Percentiles rank a stretch among this genome's conserved stretches.
phyloP scores from a whole-genome alignment of 1,139 yeast genomes.

The Kurtzmaniella quercitrusa region DNA sequence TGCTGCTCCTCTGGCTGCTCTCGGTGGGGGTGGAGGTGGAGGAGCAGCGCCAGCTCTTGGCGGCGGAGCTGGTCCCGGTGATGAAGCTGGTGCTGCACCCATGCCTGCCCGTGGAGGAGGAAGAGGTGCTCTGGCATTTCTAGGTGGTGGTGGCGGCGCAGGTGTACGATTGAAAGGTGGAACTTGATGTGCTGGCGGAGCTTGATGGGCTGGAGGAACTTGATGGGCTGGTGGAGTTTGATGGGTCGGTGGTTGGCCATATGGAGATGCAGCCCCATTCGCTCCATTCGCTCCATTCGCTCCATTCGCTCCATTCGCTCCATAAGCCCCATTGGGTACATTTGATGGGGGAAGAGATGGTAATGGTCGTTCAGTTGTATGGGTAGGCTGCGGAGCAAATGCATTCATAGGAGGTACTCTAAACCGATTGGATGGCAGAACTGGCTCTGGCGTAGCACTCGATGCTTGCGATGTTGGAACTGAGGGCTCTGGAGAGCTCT shows the following conservation, averaged over 20 bases:
- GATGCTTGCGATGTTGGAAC: constrained; percentile 14
- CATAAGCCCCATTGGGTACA: constrained; percentile 7
- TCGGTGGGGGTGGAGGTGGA: constrained; percentile 23
- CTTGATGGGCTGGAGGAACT: too few species aligned
- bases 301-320: constrained; percentile 11
- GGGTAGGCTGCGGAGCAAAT: constrained; percentile 11
- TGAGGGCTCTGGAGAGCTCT: constrained; percentile 18
- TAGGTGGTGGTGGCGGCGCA: constrained; percentile 30
- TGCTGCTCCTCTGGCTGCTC: constrained; percentile 15
- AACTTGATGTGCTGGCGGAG: constrained; percentile 10
- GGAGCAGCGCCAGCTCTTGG: constrained; percentile 20
- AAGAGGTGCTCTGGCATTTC: constrained; percentile 16
- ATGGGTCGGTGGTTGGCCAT: constrained; percentile 16
- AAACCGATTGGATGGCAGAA: constrained; percentile 10
- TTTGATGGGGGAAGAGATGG: constrained; percentile 13
- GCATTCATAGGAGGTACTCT: constrained; percentile 8
- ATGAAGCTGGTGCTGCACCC: constrained; percentile 12
- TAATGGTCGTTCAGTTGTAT: constrained; percentile 9
- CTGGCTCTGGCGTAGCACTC: constrained; percentile 8
- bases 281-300: constrained; percentile 9
- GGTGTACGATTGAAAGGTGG: constrained; percentile 11
- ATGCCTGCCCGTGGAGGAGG: constrained; percentile 16
- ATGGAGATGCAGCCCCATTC: constrained; percentile 8
- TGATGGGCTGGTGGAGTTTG: constrained; percentile 12
- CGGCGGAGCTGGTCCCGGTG: constrained; percentile 25